A percentile compares a stretch with the other conserved stretches of the same genome.
Evolutionary conservation across 2,329 filamentous ascomycete species (phyloP).

Genomic region (Colletotrichum tamarilloi): DNA sequence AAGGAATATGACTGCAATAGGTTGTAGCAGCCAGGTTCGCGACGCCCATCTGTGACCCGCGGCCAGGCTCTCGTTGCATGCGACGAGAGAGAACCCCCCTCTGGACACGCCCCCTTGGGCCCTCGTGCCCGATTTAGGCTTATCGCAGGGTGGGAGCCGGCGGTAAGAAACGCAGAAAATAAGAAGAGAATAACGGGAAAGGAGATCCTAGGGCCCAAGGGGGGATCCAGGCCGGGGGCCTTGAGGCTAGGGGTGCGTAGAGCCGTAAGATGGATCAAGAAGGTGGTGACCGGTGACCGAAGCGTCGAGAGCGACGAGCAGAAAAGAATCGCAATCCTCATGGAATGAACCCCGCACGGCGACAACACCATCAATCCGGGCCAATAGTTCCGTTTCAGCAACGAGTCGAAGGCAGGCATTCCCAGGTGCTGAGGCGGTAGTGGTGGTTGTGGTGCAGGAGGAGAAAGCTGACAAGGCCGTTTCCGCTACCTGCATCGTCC

Average conservation of each 20-base stretch:
- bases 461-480: constrained; percentile 5
- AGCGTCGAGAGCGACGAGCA: background rate
- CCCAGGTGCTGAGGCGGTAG: background rate
- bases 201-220: background rate
- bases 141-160: constrained; percentile 9
- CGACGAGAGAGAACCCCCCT: background rate
- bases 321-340: background rate
- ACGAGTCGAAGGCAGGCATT: background rate
- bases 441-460: background rate
- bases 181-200: background rate
- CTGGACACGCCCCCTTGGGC: background rate
- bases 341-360: constrained; percentile 22
- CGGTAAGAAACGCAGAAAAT: background rate
- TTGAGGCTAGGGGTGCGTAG: background rate
- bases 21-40: constrained; percentile 5
- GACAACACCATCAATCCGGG: constrained; percentile 19
- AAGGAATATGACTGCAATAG: constrained; percentile 6
- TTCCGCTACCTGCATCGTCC: background rate
- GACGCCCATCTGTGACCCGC: background rate
- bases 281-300: background rate
- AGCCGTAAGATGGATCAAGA: background rate
- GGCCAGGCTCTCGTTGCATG: background rate
- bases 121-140: background rate
- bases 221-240: too few species aligned
- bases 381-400: constrained; percentile 31